Evolutionary conservation across 2,329 filamentous ascomycete species (phyloP).

Genomic region (Colletotrichum tropicicola): DNA sequence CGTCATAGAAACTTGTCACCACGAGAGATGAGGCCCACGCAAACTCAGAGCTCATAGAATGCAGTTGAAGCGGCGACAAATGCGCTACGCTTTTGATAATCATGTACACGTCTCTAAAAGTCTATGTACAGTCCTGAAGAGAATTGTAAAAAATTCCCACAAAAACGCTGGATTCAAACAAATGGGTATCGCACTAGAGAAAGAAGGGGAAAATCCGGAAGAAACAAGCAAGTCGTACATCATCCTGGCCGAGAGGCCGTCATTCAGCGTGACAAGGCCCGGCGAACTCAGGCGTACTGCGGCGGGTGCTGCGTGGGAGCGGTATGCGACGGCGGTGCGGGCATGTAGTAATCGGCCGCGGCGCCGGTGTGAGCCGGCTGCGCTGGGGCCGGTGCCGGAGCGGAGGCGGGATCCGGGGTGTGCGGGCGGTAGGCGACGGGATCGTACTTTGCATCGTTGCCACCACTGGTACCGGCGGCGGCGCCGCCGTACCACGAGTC

Average conservation of each 20-base stretch:
- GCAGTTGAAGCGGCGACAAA: background rate
- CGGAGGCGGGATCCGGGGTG: background rate
- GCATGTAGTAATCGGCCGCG: constrained; percentile 25
- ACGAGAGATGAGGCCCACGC: too few species aligned
- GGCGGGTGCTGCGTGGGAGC: constrained; percentile 21
- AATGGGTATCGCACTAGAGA: constrained; percentile 7
- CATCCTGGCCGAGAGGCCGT: background rate
- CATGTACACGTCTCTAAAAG: background rate
- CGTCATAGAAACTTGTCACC: too few species aligned
- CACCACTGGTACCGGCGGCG: background rate
- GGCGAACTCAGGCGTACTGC: background rate
- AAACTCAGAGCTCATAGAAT: too few species aligned
- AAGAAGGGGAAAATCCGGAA: background rate
- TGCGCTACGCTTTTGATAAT: background rate
- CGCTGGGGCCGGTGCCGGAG: background rate
- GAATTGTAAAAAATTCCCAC: background rate
- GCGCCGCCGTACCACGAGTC: constrained; percentile 24
- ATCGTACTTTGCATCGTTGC: constrained; percentile 11
- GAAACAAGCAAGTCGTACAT: background rate
- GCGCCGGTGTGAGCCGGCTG: background rate
- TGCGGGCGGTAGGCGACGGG: constrained; percentile 1
- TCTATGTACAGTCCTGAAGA: background rate
- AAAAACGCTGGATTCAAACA: background rate
- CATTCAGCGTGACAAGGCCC: too few species aligned
- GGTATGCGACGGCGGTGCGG: constrained; percentile 13